Evolutionary conservation across 768 basidiomycete genomes (phyloP), one percentile per base, ranked within the genome.

Genomic region (Mycena vulgaris): DNA sequence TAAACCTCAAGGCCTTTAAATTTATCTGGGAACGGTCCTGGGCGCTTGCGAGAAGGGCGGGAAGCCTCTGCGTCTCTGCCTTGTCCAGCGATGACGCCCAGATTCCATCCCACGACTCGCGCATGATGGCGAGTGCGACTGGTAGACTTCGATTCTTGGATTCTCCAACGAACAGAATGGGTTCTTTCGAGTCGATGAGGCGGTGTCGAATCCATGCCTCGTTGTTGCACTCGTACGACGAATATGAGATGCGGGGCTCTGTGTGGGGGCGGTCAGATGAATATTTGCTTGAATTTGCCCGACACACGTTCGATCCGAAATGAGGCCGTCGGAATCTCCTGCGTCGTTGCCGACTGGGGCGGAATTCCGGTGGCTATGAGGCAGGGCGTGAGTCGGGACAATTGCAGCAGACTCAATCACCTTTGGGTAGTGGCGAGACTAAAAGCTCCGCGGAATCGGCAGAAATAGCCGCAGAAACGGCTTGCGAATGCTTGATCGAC

Each of bases 241-340:
- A 51, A 27, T 52, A 31, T 31, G 51, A 52, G 51, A 31, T 31
- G 51, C 51, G 27, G 51, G 51, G 51, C 30, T 57, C 55, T 57
- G 37, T 57, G 55, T 25, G 35, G 55, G 86, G 13, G 16, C 39
- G 5, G 17, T 19, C 13, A 40, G 39, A 40, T 40, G 39, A 14
- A 40, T 40, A 40, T 40, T 40, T 6, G 16, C 39, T 40, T 40
- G 39, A 40, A 40, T 40, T 40, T 40, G 35, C 35, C 6, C 35
- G 35, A 37, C 35, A 37, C 6, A 37, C 35, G 35, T 37, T 37
- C 35, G 14, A 14, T 37, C 35, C 35, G 35, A 37, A 37, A 37
- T 37, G 35, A 37, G 35, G 35, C 14, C 8, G 35, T 37, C 35
- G 35, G 35, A 14, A 37, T 37, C 35, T 37, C 35, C 35, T 37